Base-by-base conservation (phyloP, 2,329 filamentous ascomycete genomes). In the Sporothrix schenckii region DNA sequence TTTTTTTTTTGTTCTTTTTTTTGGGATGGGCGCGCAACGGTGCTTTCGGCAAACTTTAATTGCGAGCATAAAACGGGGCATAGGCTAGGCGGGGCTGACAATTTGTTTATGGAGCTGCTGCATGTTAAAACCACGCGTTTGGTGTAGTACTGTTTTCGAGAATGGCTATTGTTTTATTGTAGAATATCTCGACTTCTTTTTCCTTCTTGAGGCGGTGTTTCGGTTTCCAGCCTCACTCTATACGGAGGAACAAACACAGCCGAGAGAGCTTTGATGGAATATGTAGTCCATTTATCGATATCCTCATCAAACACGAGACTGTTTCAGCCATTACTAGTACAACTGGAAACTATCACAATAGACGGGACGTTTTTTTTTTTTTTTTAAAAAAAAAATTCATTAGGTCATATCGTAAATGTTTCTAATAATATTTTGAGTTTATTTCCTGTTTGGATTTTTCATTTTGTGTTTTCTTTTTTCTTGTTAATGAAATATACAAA, bases 371-470 rank as follows among this genome's bases (percentile, higher is more conserved):
- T 10, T 49, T 49, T 7, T 63, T 49, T 49, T 44, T 49, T 49
- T 44, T 47, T 47, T 63, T 56, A 24, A 24, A 24, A 14, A 34
- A 24, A 24, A 24, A 14, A 34, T 47, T 63, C 24, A 47, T 63
- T 49, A 63, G n/a, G 21, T 30, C 60, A 63, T 58, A 7, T n/a
- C 5, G 19, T 60, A 41, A 41, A 39, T 60, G 56, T 41, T 41
- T 61, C 56, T 41, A 61, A 44, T 11, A 11, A 24, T 24, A 14
- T 44, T 19, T 24, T 47, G 24, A 7, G 44, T 30, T 34, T 34
- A 34, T 65, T 30, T 50, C 44, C 44, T 65, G 61, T 34, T 50
- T 50, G 44, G 24, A 34, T 65, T 65, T 65, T 50, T 65, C 27
- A 7, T 52, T 52, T 66, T 52, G 27, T 34, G 6, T 6, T 49